Evolutionary conservation across 192 early-diverging fungal species (phyloP), one percentile per base, ranked within the genome.

Genomic region (Globomyces pollinis-pini): DNA sequence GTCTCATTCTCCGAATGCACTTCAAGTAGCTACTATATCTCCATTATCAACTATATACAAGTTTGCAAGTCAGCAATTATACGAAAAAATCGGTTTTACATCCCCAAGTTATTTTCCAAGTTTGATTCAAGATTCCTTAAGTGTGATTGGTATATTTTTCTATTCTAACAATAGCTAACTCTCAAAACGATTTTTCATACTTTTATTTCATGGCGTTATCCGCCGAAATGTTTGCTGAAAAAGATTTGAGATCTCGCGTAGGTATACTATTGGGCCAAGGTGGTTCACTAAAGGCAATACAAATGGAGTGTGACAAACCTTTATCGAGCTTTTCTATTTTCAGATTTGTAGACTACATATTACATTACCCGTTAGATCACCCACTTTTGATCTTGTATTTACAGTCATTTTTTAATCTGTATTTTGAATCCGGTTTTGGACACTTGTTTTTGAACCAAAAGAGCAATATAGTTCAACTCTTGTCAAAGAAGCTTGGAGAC

Each of bases 361-460:
- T 59, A 1, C 60, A 62, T 5, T 57, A 34, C n/a, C 35, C 11
- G 7, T 13, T 23, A 3, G 8, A 23, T 18, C 51, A 72, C 62
- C 63, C 70, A 8, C 20, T 61, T 15, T 18, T 60, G 47, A 59
- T 59, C 3, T 21, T 65, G 26, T 18, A 20, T 31, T 20, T 12
- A 26, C 50, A 72, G 59, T 26, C 45, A 12, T 72, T 72, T 53
- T 68, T 67, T 43, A 30, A 62, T 11, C 35, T 72, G 2, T 72
- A 68, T 53, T 72, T 72, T 68, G 70, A 72, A 42, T 32, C 42
- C 13, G 34, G 47, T n/a, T 71, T 60, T 60, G 69, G 69, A 21
- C 62, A 62, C 35, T 45, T 60, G 5, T 71, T 67, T 42, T 59
- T 66, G 13, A 35, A 52, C 7, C 57, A 66, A 13, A 24, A 26